Evolutionary conservation across 2,329 filamentous ascomycete species (phyloP).

Genomic region (Exophiala bonariae): DNA sequence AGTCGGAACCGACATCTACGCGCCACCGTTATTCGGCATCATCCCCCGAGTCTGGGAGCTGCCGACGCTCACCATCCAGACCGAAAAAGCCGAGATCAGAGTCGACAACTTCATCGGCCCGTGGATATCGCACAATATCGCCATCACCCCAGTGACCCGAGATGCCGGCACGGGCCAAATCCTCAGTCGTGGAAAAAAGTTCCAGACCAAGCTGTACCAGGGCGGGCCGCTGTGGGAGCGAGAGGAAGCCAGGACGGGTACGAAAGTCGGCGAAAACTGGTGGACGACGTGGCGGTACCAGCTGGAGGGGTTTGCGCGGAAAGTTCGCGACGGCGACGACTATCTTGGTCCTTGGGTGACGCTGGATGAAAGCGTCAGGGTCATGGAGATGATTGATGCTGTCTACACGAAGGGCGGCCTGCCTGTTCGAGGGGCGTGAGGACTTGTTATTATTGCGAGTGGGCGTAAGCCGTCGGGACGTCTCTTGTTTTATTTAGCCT

Average conservation of each 20-base stretch:
- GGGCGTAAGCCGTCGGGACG: no score
- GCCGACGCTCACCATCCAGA: constrained; percentile 7
- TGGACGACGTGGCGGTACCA: constrained; percentile 50
- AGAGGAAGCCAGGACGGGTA: not conserved
- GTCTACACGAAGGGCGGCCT: constrained; percentile 45
- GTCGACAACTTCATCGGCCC: constrained; percentile 10
- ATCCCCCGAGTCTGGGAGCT: not conserved
- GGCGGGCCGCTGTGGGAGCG: constrained; percentile 8
- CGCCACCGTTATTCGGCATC: not conserved
- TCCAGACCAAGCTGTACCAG: not conserved
- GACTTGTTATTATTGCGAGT: no score
- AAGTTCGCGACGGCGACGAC: constrained; percentile 39
- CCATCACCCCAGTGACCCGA: constrained; percentile 3
- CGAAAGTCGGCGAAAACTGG: constrained; percentile 30
- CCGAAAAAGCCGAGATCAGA: constrained; percentile 7
- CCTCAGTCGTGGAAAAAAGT: not conserved
- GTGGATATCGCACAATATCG: constrained; percentile 5
- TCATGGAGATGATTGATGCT: constrained; percentile 50
- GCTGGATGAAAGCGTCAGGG: constrained; percentile 43
- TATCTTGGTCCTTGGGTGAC: constrained; percentile 37
- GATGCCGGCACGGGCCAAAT: not conserved
- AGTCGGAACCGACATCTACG: not conserved
- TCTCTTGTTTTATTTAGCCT: no score
- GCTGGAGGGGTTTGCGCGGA: constrained; percentile 52
- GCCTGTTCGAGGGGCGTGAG: not conserved